phyloP scores from a whole-genome alignment of 257 asterid species.

The Hygrophila difformis region DNA sequence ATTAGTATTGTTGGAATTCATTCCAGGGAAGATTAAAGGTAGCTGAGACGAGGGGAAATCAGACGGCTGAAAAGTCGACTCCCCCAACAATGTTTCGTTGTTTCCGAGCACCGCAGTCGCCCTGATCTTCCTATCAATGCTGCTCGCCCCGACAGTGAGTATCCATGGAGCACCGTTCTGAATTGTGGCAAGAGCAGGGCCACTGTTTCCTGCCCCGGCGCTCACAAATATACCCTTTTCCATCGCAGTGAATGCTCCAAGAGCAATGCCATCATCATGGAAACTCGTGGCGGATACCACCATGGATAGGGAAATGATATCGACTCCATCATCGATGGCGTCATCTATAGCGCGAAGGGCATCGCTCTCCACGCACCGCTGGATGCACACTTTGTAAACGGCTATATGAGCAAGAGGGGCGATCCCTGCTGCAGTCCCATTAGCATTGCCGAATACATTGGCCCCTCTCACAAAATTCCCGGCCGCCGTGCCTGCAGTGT shows the following conservation, averaged over 20 bases:
- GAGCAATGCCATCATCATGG: constrained; percentile 5
- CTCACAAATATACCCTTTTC: constrained; percentile 18
- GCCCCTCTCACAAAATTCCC: constrained; percentile 31
- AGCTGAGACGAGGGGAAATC: background rate
- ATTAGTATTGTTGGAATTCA: background rate
- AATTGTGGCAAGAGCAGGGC: constrained; percentile 3
- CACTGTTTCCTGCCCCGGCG: constrained; percentile 12
- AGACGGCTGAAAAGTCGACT: background rate
- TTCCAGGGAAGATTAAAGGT: background rate
- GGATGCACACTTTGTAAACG: constrained; percentile 23
- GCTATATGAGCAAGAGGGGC: constrained; percentile 42
- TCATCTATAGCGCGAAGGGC: constrained; percentile 33
- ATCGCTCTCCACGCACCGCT: constrained; percentile 18
- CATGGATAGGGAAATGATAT: constrained; percentile 5
- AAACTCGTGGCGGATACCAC: background rate
- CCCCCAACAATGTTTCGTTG: background rate
- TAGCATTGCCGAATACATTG: constrained; percentile 24
- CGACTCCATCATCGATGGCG: constrained; percentile 28
- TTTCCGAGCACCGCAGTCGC: constrained; percentile 18
- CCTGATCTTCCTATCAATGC: constrained; percentile 6
- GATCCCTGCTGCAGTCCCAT: constrained; percentile 39
- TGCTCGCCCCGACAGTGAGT: constrained; percentile 21
- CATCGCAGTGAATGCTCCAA: constrained; percentile 17
- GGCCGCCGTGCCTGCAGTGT: constrained; percentile 41
- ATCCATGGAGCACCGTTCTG: constrained; percentile 24